These are phyloP conservation scores for Endoconidiophora laricicola DNA, from an alignment of 2,329 filamentous ascomycete genomes.

Conservation along the genomic window DNA sequence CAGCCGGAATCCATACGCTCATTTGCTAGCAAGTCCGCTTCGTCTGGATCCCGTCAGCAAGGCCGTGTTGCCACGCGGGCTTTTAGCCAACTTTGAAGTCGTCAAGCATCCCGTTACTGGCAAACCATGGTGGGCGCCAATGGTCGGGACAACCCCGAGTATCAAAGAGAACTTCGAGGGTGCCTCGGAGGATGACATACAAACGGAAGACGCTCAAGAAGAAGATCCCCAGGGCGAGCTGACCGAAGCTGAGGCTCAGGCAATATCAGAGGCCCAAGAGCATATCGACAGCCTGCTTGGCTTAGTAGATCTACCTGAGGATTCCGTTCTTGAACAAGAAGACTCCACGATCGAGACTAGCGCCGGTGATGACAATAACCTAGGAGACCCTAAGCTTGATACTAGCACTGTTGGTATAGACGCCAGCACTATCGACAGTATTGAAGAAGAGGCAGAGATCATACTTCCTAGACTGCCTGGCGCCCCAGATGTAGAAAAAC, in stretches of 20 bases:
- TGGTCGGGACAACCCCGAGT: not conserved
- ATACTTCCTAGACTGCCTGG: slow-evolving; percentile 3
- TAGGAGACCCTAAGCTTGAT: too few relatives aligned
- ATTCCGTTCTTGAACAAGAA: too few relatives aligned
- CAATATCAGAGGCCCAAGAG: not conserved
- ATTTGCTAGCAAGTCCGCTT: slow-evolving; percentile 42
- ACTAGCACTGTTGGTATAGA: not conserved
- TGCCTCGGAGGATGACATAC: not conserved
- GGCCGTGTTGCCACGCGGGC: slow-evolving; percentile 37
- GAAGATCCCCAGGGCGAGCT: too few relatives aligned
- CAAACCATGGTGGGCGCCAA: slow-evolving; percentile 40
- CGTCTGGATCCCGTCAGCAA: slow-evolving; percentile 37
- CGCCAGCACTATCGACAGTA: not conserved
- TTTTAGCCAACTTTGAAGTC: slow-evolving; percentile 45
- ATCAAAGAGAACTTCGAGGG: not conserved
- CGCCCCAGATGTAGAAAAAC: slow-evolving; percentile 12
- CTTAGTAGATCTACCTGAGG: too few relatives aligned
- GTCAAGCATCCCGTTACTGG: slow-evolving; percentile 36
- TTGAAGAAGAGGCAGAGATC: slow-evolving; percentile 8
- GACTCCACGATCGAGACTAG: too few relatives aligned
- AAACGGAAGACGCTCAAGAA: not conserved
- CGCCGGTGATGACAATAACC: too few relatives aligned
- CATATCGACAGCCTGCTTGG: too few relatives aligned
- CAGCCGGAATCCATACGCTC: slow-evolving; percentile 46
- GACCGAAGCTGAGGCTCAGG: not conserved